Percentiles rank a stretch among this genome's conserved stretches.
Evolutionary conservation across 176 grass and related monocot genomes (phyloP).

Genomic region (Guadua angustifolia): DNA sequence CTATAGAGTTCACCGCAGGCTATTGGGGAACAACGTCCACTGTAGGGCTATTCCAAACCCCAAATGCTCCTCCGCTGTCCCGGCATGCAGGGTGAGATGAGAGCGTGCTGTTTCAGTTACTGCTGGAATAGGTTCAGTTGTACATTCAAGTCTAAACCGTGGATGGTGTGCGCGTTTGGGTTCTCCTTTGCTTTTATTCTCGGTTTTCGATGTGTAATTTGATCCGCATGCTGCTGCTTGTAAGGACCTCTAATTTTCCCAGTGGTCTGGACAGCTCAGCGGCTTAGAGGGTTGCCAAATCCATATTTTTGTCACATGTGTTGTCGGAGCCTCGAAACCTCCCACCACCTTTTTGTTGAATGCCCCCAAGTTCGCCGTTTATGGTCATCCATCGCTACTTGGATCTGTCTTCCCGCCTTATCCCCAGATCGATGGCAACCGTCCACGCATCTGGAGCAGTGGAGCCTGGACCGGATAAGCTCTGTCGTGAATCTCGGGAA

Average conservation of each 20-base stretch:
- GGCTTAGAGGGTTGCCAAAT: too few species aligned
- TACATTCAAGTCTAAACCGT: constrained; percentile 54
- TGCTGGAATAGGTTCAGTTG: constrained; percentile 59
- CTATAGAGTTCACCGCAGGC: constrained; percentile 52
- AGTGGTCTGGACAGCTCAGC: too few species aligned
- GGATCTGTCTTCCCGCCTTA: too few species aligned
- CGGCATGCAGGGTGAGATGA: constrained; percentile 86
- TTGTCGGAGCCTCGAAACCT: too few species aligned
- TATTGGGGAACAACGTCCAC: constrained; percentile 46
- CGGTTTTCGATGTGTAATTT: constrained; percentile 65
- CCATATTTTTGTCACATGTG: too few species aligned
- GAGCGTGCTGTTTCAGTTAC: constrained; percentile 40
- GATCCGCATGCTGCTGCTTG: constrained; percentile 55
- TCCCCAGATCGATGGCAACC: too few species aligned
- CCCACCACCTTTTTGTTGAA: too few species aligned
- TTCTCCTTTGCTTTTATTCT: constrained; percentile 27
- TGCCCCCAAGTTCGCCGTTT: too few species aligned
- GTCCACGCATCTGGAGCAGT: too few species aligned
- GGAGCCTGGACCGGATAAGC: too few species aligned
- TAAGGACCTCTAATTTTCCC: constrained; percentile 59
- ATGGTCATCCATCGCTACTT: too few species aligned
- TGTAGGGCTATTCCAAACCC: constrained; percentile 65
- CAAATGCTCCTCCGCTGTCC: constrained; percentile 67
- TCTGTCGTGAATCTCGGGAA: too few species aligned
- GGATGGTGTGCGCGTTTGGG: constrained; percentile 37